Evolutionary conservation across 2,329 filamentous ascomycete genomes (phyloP).

Genomic region (Aplosporella prunicola): DNA sequence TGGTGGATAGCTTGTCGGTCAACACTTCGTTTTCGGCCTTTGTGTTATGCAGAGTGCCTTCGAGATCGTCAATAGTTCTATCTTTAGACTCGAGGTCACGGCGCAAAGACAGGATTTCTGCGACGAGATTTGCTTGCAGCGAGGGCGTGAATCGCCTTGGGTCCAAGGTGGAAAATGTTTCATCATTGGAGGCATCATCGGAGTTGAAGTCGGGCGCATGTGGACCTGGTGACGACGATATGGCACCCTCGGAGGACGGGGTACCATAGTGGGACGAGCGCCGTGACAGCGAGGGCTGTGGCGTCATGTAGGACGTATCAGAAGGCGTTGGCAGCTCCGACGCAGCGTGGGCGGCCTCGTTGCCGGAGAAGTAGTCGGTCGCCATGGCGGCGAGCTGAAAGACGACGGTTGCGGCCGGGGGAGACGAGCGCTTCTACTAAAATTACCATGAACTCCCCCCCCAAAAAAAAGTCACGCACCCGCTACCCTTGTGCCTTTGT

Average conservation of each 20-base stretch:
- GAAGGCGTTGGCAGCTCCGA: conserved; percentile 59
- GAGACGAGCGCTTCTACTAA: too few species aligned
- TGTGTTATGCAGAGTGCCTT: conserved; percentile 60
- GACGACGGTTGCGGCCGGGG: conserved; percentile 1
- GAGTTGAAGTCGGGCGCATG: conserved; percentile 36
- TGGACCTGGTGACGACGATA: conserved; percentile 52
- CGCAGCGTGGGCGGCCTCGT: conserved; percentile 28
- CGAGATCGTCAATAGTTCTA: conserved; percentile 75
- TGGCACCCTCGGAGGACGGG: conserved; percentile 40
- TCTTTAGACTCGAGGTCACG: conserved; percentile 87
- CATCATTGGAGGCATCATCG: conserved; percentile 53
- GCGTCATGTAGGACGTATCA: conserved; percentile 62
- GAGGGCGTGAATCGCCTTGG: conserved; percentile 91
- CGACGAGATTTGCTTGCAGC: conserved; percentile 85
- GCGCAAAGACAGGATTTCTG: conserved; percentile 79
- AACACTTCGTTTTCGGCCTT: conserved; percentile 67
- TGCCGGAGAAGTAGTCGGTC: conserved; percentile 40
- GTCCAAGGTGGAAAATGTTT: conserved; percentile 67
- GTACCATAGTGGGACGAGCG: conserved; percentile 52
- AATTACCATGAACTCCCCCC: too few species aligned
- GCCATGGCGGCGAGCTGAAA: conserved; percentile 18
- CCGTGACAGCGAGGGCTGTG: conserved; percentile 47
- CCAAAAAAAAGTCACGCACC: too few species aligned
- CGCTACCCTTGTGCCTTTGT: too few species aligned
- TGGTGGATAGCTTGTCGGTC: conserved; percentile 50